These are phyloP conservation scores for Talaromyces sp. DNA, from an alignment of 2,329 filamentous ascomycete species.

Conservation along the genomic window DNA sequence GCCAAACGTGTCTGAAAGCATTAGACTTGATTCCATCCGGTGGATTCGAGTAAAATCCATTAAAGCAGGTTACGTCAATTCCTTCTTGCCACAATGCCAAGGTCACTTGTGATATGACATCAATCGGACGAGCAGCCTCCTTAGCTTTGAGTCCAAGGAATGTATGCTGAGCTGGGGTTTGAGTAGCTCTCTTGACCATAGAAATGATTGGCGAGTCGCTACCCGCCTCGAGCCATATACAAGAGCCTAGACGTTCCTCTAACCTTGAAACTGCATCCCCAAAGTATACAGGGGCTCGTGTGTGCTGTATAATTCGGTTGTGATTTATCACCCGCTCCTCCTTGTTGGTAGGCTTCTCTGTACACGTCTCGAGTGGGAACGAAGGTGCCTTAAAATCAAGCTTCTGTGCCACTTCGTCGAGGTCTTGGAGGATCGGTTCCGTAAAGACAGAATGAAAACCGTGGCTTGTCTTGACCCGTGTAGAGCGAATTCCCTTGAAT, in stretches of 20 bases:
- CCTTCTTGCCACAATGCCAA: slow-evolving; percentile 13
- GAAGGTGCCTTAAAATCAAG: slow-evolving; percentile 1
- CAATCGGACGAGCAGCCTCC: neutral
- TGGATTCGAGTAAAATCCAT: slow-evolving; percentile 3
- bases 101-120: slow-evolving; percentile 1
- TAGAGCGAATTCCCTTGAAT: slow-evolving; percentile 1
- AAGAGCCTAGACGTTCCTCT: slow-evolving; percentile 7
- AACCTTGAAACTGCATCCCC: slow-evolving; percentile 7
- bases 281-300: slow-evolving; percentile 11
- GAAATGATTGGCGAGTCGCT: slow-evolving; percentile 8
- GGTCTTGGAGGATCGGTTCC: slow-evolving; percentile 8
- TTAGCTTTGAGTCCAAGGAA: slow-evolving; percentile 8
- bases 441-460: slow-evolving; percentile 15
- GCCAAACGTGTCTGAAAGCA: slow-evolving; percentile 13
- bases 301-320: slow-evolving; percentile 10
- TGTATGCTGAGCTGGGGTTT: slow-evolving; percentile 2
- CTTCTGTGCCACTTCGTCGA: neutral
- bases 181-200: slow-evolving; percentile 11
- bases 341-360: neutral
- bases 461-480: slow-evolving; percentile 11
- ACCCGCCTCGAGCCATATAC: slow-evolving; percentile 14
- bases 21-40: neutral
- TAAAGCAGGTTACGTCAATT: slow-evolving; percentile 3
- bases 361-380: slow-evolving; percentile 6
- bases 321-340: neutral